A percentile compares a stretch with the other conserved stretches of the same genome.
These are phyloP conservation scores for Lipomyces japonicus DNA, from an alignment of 805 yeast species.

Conservation along the genomic window DNA sequence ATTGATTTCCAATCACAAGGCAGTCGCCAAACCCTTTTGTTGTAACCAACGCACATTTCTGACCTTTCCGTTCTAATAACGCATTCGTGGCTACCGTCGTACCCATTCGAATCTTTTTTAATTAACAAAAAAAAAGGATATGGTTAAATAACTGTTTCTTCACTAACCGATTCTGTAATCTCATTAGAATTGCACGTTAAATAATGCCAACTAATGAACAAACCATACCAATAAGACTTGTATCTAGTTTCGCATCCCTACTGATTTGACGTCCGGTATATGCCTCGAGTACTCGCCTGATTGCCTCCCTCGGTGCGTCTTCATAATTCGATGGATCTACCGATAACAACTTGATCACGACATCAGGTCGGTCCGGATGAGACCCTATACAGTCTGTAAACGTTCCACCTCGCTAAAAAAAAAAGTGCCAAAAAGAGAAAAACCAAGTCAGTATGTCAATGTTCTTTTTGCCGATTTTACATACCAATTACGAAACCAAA, in stretches of 20 bases:
- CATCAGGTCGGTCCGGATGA: slow-evolving; percentile 47
- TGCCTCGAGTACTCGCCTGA: slow-evolving; percentile 67
- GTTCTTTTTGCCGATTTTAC: no score
- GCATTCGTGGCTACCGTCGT: slow-evolving; percentile 97
- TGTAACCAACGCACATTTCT: slow-evolving; percentile 76
- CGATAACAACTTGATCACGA: slow-evolving; percentile 72
- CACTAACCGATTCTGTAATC: slow-evolving; percentile 17
- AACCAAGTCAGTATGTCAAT: no score
- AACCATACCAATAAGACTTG: slow-evolving; percentile 40
- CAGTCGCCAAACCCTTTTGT: slow-evolving; percentile 87
- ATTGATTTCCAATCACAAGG: slow-evolving; percentile 80
- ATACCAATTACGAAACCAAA: no score
- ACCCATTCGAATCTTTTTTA: slow-evolving; percentile 73
- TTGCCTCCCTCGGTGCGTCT: slow-evolving; percentile 93
- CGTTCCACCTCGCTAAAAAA: slow-evolving; percentile 69
- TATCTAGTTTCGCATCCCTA: slow-evolving; percentile 56
- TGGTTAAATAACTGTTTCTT: background rate
- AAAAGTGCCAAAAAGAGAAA: background rate
- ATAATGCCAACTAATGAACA: background rate
- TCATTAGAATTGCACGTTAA: background rate
- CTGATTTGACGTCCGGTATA: slow-evolving; percentile 55
- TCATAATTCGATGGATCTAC: slow-evolving; percentile 83
- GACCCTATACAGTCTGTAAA: slow-evolving; percentile 73
- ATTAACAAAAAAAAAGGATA: background rate
- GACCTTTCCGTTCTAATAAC: slow-evolving; percentile 86